These are phyloP conservation scores for Pochonia chlamydosporia DNA, from an alignment of 2,329 filamentous ascomycete genomes.

Conservation along the genomic window DNA sequence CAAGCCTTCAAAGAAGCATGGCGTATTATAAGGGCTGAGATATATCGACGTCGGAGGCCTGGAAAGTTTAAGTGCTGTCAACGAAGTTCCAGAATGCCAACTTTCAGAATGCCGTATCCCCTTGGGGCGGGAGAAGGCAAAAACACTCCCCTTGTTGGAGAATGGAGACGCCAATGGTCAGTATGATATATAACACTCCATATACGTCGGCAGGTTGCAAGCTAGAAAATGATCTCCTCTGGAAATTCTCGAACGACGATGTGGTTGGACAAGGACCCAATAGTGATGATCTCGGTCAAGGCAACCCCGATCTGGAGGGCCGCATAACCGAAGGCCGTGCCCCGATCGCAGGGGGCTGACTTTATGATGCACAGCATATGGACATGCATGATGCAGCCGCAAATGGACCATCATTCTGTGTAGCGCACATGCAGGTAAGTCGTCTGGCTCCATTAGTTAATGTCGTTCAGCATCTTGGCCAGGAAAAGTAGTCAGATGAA, in stretches of 20 bases:
- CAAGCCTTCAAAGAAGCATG: too few species aligned
- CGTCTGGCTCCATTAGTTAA: background rate
- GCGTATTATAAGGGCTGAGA: too few species aligned
- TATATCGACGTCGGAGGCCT: too few species aligned
- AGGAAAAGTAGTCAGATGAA: too few species aligned
- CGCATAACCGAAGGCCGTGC: slow-evolving; percentile 2
- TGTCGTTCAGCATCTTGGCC: background rate
- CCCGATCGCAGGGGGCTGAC: slow-evolving; percentile 1
- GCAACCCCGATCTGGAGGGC: background rate
- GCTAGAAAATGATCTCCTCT: background rate
- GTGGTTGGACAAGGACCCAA: background rate
- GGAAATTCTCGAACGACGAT: slow-evolving; percentile 1
- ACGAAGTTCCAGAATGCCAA: too few species aligned
- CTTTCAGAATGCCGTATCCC: too few species aligned
- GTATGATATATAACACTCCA: too few species aligned
- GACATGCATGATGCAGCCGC: slow-evolving; percentile 10
- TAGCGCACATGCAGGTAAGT: slow-evolving; percentile 2
- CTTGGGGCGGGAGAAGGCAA: too few species aligned
- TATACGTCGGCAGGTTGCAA: background rate
- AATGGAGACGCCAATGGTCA: too few species aligned
- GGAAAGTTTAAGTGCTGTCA: too few species aligned
- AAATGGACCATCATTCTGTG: background rate
- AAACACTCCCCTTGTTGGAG: too few species aligned
- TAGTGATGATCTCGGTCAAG: background rate
- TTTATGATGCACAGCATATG: slow-evolving; percentile 5